Base-by-base conservation (phyloP, 2,329 filamentous ascomycete species). In the Taxawa tesnikishii region DNA sequence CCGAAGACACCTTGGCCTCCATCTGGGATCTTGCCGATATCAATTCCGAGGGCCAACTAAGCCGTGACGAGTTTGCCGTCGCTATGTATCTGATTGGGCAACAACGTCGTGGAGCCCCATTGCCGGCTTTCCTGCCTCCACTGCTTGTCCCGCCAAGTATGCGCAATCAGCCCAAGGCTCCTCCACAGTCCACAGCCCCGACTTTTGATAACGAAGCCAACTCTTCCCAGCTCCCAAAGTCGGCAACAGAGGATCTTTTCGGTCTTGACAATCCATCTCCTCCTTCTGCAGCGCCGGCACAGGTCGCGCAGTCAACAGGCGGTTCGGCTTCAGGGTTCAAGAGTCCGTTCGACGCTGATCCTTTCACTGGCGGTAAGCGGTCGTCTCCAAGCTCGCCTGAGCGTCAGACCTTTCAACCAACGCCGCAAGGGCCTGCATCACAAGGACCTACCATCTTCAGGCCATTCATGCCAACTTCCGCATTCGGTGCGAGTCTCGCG, bases 11-110 rank as follows among this genome's bases (percentile, higher is more conserved):
- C 7, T 65, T 98, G 32, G 90, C 90, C 17, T 83, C 92, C 47
- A 93, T 98, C 41, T 98, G 90, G 90, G 90, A 98, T 54, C 72
- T 98, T 17, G 80, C 90, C 10, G 90, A 98, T 57, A 84, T 94
- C 56, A 84, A 83, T 49, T 90, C 84, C 6, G 81, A 87, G 44
- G 90, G 90, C 8, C 78, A 80, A 36, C 64, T 98, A 35, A 85
- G 71, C 28, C 75, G 74, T 45, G 90, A 98, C 44, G 87, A 94
- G 47, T 98, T 98, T 51, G 85, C 90, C 0, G 85, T 98, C 28
- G 88, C 90, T 32, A 94, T 98, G 87, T 92, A 92, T 52, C 67
- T 98, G 31, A 94, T 98, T 46, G 75, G 87, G 39, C 83, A 93
- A 53, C 87, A 94, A 54, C 73, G 87, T 33, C 74, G 75, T 36